phyloP scores from a whole-genome alignment of 257 asterid species.

The Sherardia arvensis region DNA sequence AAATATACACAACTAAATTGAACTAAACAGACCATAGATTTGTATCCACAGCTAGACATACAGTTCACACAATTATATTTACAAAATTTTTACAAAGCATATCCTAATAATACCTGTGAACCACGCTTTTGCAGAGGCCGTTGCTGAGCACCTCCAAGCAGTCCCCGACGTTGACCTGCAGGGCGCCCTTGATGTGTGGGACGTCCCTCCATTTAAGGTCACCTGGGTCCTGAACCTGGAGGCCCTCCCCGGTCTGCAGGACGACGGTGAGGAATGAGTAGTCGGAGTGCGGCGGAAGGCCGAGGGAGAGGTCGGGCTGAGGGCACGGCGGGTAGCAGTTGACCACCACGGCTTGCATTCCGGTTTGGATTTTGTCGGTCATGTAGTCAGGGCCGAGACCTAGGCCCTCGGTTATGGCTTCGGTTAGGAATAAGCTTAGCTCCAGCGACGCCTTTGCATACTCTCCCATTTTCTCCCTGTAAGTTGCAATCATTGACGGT shows the following conservation, averaged over 20 bases:
- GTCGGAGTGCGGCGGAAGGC: slow-evolving; percentile 49
- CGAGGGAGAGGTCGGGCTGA: slow-evolving; percentile 25
- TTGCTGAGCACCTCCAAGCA: slow-evolving; percentile 47
- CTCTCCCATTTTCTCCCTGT: slow-evolving; percentile 45
- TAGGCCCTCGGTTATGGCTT: slow-evolving; percentile 32
- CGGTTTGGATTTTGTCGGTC: slow-evolving; percentile 19
- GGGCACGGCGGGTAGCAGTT: slow-evolving; percentile 46
- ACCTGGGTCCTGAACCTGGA: slow-evolving; percentile 18
- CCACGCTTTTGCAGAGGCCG: slow-evolving; percentile 30
- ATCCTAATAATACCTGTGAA: too few species aligned
- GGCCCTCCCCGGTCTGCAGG: slow-evolving; percentile 29
- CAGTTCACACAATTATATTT: too few species aligned
- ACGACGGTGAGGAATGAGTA: slow-evolving; percentile 33
- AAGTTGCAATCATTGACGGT: too few species aligned
- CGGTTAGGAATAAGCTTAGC: slow-evolving; percentile 17
- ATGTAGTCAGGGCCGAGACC: slow-evolving; percentile 35
- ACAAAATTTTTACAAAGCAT: too few species aligned
- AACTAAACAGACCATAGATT: too few species aligned
- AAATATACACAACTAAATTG: too few species aligned
- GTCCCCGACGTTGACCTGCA: slow-evolving; percentile 37
- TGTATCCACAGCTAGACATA: too few species aligned
- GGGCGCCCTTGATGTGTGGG: slow-evolving; percentile 11
- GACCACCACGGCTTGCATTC: slow-evolving; percentile 34
- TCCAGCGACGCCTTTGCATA: slow-evolving; percentile 22
- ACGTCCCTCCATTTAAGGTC: slow-evolving; percentile 24